Conservation (phyloP, 2,329 filamentous ascomycete genomes). For the Pyricularia sp. region DNA sequence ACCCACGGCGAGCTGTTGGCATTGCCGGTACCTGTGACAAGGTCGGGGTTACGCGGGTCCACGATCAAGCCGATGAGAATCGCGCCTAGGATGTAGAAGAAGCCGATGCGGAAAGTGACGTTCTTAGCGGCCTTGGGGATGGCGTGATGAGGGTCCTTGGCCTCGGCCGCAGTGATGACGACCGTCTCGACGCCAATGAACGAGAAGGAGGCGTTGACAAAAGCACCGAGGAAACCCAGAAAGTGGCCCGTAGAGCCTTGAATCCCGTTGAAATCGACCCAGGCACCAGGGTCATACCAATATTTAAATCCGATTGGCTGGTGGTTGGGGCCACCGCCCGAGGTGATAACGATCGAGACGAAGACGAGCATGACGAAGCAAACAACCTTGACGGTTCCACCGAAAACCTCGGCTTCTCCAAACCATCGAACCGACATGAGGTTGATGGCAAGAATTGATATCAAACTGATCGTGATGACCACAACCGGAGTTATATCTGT, state of each 20-base stretch:
- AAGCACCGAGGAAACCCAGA: slow-evolving; percentile 10
- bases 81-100: slow-evolving; percentile 13
- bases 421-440: not conserved
- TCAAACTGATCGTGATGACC: not conserved
- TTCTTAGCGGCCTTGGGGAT: slow-evolving; percentile 12
- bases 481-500: not conserved
- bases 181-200: slow-evolving; percentile 3
- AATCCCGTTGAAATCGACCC: slow-evolving; percentile 12
- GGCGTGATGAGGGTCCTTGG: slow-evolving; percentile 10
- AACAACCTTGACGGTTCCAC: slow-evolving; percentile 7
- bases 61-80: slow-evolving; percentile 12
- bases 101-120: slow-evolving; percentile 11
- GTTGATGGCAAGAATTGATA: not conserved
- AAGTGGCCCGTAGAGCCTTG: slow-evolving; percentile 10
- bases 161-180: slow-evolving; percentile 12
- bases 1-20: slow-evolving; percentile 14
- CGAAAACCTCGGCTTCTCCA: slow-evolving; percentile 3
- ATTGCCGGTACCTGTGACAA: not conserved
- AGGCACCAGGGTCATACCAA: slow-evolving; percentile 12
- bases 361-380: slow-evolving; percentile 12
- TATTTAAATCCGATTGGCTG: slow-evolving; percentile 12
- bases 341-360: slow-evolving; percentile 12
- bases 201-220: slow-evolving; percentile 9
- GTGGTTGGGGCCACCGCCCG: slow-evolving; percentile 11
- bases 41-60: slow-evolving; percentile 6